These are phyloP conservation scores for Globisporangium ultimum DNA, from an alignment of 352 stramenopile species.

Conservation along the genomic window DNA sequence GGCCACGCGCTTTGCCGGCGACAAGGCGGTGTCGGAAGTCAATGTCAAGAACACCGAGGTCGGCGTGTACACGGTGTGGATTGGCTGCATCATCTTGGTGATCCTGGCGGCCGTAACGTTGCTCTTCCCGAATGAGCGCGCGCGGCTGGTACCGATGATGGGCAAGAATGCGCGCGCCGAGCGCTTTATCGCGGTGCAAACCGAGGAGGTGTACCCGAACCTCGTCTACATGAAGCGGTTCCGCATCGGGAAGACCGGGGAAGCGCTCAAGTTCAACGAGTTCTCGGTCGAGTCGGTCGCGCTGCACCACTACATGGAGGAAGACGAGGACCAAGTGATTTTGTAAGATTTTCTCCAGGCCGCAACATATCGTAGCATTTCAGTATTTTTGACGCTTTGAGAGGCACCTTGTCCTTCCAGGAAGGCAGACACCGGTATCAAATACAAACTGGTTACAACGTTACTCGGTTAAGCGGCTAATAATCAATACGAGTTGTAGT, in stretches of 20 bases:
- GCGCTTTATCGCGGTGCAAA: slow-evolving; percentile 65
- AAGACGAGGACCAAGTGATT: slow-evolving; percentile 67
- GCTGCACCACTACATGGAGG: slow-evolving; percentile 65
- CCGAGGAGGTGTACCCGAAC: slow-evolving; percentile 70
- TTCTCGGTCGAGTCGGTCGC: slow-evolving; percentile 60
- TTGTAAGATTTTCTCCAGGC: slow-evolving; percentile 19
- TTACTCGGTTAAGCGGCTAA: no score
- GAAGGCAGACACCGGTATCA: no score
- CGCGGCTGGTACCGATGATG: slow-evolving; percentile 39
- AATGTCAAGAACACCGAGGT: slow-evolving; percentile 61
- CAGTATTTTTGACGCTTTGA: no score
- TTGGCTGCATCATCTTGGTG: slow-evolving; percentile 16
- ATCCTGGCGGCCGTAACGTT: slow-evolving; percentile 49
- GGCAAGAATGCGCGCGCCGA: slow-evolving; percentile 55
- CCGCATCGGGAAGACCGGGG: slow-evolving; percentile 60
- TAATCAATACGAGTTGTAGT: no score
- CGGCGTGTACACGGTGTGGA: slow-evolving; percentile 38
- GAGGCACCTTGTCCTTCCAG: no score
- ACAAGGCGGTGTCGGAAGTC: slow-evolving; percentile 28
- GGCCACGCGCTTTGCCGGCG: slow-evolving; percentile 7
- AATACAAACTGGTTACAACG: no score
- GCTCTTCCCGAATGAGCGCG: slow-evolving; percentile 47
- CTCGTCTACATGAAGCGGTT: slow-evolving; percentile 80
- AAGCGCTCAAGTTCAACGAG: slow-evolving; percentile 71
- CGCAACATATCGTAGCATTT: no score